Evolutionary conservation across 2,329 filamentous ascomycete genomes (phyloP).

Genomic region (Periconia sp.): DNA sequence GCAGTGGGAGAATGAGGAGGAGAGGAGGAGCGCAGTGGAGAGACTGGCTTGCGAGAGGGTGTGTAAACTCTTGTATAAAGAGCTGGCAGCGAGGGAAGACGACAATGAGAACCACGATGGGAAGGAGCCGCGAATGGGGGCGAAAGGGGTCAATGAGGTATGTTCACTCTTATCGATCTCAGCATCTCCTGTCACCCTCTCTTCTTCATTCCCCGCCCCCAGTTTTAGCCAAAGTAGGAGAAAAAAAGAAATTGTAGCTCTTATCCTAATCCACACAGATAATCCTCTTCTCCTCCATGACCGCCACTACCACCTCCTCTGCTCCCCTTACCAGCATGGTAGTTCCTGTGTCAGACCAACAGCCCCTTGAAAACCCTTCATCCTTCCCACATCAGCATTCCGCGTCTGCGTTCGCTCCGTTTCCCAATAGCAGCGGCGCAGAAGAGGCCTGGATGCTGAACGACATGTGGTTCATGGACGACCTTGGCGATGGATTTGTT

Average conservation of each 20-base stretch:
- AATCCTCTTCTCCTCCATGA: too few species aligned
- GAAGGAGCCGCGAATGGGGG: not conserved
- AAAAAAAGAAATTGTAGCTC: too few species aligned
- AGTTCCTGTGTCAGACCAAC: too few species aligned
- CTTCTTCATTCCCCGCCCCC: too few species aligned
- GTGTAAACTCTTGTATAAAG: slow-evolving; percentile 19
- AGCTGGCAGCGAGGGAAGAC: slow-evolving; percentile 19
- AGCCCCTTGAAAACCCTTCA: not conserved
- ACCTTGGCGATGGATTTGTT: slow-evolving; percentile 1
- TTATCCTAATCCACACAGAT: too few species aligned
- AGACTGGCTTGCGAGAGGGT: slow-evolving; percentile 24
- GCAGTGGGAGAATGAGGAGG: slow-evolving; percentile 20
- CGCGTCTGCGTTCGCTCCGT: not conserved
- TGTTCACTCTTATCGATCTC: not conserved
- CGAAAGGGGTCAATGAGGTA: slow-evolving; percentile 1
- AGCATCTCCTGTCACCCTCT: too few species aligned
- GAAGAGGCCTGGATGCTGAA: slow-evolving; percentile 20
- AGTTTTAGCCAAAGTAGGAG: too few species aligned
- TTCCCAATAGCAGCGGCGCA: slow-evolving; percentile 1
- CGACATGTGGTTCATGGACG: slow-evolving; percentile 22
- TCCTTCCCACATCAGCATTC: not conserved
- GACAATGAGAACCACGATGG: not conserved
- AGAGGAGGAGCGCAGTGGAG: slow-evolving; percentile 13
- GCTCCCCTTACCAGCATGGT: too few species aligned
- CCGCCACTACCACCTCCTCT: too few species aligned